Conservation (phyloP, 148 eudicot genomes). For the Vaccinium myrtillus region DNA sequence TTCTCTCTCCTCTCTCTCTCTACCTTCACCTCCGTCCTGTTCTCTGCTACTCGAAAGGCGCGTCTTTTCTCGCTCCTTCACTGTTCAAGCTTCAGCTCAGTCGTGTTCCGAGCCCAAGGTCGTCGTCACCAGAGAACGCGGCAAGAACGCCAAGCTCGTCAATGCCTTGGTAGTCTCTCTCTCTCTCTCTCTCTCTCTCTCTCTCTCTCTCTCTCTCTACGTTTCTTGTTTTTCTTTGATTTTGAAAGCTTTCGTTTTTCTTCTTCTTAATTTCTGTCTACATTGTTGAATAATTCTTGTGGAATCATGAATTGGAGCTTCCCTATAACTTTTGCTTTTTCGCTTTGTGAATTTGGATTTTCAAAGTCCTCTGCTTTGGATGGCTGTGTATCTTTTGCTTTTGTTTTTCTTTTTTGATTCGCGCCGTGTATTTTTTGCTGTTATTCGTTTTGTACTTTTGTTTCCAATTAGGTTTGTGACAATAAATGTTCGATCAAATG, state of each 20-base stretch:
- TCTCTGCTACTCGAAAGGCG: constrained; percentile 20
- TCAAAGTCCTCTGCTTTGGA: not conserved
- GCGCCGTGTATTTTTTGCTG: not conserved
- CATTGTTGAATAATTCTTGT: not conserved
- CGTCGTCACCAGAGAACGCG: constrained; percentile 86
- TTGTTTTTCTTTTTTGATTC: not conserved
- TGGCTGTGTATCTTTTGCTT: not conserved
- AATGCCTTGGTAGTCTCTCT: constrained; percentile 51
- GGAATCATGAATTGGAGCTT: not conserved
- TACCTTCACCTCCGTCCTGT: constrained; percentile 20
- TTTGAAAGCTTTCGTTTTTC: not conserved
- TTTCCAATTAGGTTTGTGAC: constrained; percentile 1
- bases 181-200: not conserved
- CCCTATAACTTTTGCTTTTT: not conserved
- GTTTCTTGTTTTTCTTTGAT: not conserved
- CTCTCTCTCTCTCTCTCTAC: not conserved
- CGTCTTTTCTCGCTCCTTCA: constrained; percentile 6
- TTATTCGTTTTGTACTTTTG: not conserved
- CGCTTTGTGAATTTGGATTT: not conserved
- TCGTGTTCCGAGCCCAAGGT: constrained; percentile 44
- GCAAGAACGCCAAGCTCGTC: constrained; percentile 78
- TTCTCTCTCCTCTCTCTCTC: constrained; percentile 35
- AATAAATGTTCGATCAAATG: constrained; percentile 19
- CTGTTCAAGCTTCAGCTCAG: constrained; percentile 26
- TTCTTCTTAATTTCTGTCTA: not conserved